Percentiles rank a stretch among this genome's conserved stretches.
These are phyloP conservation scores for Sporothrix variecibatus DNA, from an alignment of 2,329 filamentous ascomycete species.

Conservation along the genomic window DNA sequence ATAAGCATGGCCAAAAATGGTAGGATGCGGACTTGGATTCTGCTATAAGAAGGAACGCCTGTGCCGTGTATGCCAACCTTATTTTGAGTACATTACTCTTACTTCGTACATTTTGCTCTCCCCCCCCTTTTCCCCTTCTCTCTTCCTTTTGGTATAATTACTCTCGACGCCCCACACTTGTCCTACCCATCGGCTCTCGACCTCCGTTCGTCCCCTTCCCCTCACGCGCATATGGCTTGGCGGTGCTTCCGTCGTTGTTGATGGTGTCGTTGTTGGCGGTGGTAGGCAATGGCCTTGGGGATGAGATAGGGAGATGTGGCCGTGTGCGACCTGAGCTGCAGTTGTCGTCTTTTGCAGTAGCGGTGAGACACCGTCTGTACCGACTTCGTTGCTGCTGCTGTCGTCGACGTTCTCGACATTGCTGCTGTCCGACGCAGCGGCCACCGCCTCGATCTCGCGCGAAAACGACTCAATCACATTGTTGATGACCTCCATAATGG, in stretches of 20 bases:
- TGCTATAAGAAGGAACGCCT: conserved; percentile 14
- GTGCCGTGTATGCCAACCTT: neutral
- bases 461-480: conserved; percentile 35
- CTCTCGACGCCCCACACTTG: neutral
- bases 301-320: conserved; percentile 31
- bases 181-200: neutral
- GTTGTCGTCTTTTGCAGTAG: conserved; percentile 13
- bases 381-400: neutral
- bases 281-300: conserved; percentile 32
- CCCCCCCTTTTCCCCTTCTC: neutral
- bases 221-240: conserved; percentile 26
- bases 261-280: conserved; percentile 16
- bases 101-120: neutral
- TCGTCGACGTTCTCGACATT: neutral
- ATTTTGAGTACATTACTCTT: neutral
- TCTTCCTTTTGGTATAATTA: neutral
- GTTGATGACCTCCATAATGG: conserved; percentile 31
- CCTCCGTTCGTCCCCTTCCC: no score
- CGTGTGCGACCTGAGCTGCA: neutral
- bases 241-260: conserved; percentile 12
- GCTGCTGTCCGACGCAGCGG: conserved; percentile 5
- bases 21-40: neutral
- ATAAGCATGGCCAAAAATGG: conserved; percentile 14
- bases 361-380: neutral
- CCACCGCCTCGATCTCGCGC: conserved; percentile 31